phyloP scores from a whole-genome alignment of 2,329 filamentous ascomycete species.

The Colletotrichum sp. region DNA sequence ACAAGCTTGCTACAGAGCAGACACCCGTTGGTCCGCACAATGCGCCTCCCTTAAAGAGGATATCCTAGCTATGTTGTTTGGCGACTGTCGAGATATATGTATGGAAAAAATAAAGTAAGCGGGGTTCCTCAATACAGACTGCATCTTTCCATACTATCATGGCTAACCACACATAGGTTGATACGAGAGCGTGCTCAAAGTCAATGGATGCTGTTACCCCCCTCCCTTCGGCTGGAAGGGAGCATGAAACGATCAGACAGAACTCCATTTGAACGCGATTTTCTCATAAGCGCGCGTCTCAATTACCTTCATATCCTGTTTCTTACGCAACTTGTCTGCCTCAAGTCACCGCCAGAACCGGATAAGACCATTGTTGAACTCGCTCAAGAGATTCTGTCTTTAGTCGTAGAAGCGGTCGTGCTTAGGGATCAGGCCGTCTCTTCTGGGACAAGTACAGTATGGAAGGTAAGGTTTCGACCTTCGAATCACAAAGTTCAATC shows the following conservation, averaged over 20 bases:
- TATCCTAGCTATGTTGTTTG: not conserved
- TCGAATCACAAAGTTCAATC: not conserved
- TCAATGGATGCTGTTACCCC: not conserved
- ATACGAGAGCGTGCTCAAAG: not conserved
- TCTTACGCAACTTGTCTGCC: not conserved
- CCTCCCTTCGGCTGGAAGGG: not conserved
- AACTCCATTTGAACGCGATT: not conserved
- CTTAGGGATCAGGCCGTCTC: not conserved
- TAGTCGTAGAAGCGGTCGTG: not conserved
- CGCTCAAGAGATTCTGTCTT: not conserved
- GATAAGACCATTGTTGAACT: not conserved
- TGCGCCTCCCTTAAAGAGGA: not conserved
- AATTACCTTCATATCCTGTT: not conserved
- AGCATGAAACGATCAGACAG: not conserved
- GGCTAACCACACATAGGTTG: not conserved
- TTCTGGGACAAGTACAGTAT: not conserved
- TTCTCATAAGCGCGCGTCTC: not conserved
- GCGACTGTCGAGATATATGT: not conserved
- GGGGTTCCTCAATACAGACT: not conserved
- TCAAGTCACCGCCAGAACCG: not conserved
- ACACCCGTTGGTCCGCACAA: not conserved
- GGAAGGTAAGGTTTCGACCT: not conserved
- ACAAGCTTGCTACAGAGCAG: not conserved
- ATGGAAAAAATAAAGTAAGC: not conserved
- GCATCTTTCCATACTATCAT: not conserved